Base-by-base conservation (phyloP, 805 yeast species). In the Lachancea kluyveri region DNA sequence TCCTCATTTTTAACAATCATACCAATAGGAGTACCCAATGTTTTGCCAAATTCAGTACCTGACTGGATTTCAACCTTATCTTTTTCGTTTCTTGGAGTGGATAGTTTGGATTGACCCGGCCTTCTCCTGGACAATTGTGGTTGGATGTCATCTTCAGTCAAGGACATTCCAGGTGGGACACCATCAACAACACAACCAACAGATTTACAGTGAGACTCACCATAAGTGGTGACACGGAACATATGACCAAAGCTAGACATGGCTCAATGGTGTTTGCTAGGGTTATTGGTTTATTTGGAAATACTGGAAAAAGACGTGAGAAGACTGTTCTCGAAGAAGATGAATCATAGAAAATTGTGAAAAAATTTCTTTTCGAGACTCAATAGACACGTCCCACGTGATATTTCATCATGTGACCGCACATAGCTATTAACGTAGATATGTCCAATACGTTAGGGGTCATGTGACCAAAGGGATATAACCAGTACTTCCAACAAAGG, bases 101-200 rank as follows among this genome's bases (percentile, higher is more conserved):
- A 75, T 38, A 92, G 66, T 43, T 81, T 82, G 30, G 88, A 76
- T 64, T 92, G 98, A 30, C 98, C 98, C 2, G 98, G 98, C 65
- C 98, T 80, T 70, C 98, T 81, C 65, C 98, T 77, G 14, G 94
- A 79, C 48, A 92, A 65, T 67, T 92, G 98, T 11, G 96, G 95
- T 66, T 92, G 98, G 45, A 92, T 74, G 54, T 92, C 97, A 4
- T 65, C 76, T 60, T 85, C 96, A 11, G 81, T 71, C 33, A 92
- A 72, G 6, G 76, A 70, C 74, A 92, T 69, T 19, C 95, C 95
- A 17, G 98, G 96, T 18, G 98, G 98, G 24, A 87, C 92, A 37
- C 98, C 98, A 48, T 92, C 98, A 23, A 92, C 96, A 40, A 92
- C 92, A 64, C 97, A 92, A 19, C 98, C 98, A 24, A 92, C 98